Base-by-base conservation (phyloP, 257 asterid genomes). In the Plantago elongata region DNA sequence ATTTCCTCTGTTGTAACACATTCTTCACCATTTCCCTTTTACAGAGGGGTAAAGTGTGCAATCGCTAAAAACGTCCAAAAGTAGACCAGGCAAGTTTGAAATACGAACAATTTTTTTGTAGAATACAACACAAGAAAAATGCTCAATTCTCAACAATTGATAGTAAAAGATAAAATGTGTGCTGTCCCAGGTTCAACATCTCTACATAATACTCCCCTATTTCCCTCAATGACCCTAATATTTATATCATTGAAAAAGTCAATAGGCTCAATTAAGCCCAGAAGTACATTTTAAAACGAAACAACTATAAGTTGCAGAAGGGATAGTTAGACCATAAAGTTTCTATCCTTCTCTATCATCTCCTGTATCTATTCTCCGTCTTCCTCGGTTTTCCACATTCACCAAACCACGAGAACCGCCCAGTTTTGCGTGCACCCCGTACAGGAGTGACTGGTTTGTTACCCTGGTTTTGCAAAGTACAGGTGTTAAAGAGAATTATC, bases 371-470 rank as follows among this genome's bases (percentile, higher is more conserved):
- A 68, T 45, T 72, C 14, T 66, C 75, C 34, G 76, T 54, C 67
- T 72, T 78, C 66, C 90, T 75, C 34, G 86, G 44, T 69, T 81
- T 92, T 40, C 80, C 86, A 69, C 96, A 87, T 71, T 75, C 97
- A 57, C 95, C 94, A 27, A 93, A 81, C 84, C 84, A 82, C 43
- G 81, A 85, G 76, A 89, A 82, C 5, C 83, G 74, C n/a, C 85
- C 80, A 0, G 65, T 74, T 77, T 73, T 78, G 15, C 57, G 80
- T 1, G 78, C 70, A 10, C 40, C 40, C 5, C 81, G 84, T n/a
- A 78, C 68, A 2, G 88, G 82, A 13, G 85, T 74, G 48, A 95
- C 82, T 64, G 74, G 83, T 57, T 79, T 74, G 4, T 34, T 34
- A 34, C 40, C 65, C 79, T 93, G 75, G 42, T 62, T 62, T 62